A percentile compares a stretch with the other conserved stretches of the same genome.
Conservation (phyloP, 441 rosid species). For the Kokia cookei region DNA sequence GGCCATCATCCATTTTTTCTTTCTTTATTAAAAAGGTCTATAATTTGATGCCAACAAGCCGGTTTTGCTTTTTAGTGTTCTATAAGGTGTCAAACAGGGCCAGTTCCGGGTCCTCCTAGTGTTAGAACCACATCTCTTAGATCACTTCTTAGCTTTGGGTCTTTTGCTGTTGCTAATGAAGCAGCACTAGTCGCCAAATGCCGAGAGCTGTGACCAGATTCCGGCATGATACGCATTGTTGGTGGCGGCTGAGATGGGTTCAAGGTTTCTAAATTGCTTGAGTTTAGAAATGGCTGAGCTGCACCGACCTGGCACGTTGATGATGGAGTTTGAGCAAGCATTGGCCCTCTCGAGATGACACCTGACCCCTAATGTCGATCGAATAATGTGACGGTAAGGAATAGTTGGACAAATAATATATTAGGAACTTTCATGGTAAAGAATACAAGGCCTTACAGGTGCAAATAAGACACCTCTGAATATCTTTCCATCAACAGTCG, state of each 20-base stretch:
- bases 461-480: constrained; percentile 69
- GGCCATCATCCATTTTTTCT: neutral
- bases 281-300: constrained; percentile 18
- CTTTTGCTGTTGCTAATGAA: constrained; percentile 18
- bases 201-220: constrained; percentile 17
- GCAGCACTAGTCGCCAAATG: constrained; percentile 10
- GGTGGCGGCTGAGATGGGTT: constrained; percentile 24
- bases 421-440: neutral
- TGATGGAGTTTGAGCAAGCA: constrained; percentile 21
- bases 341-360: constrained; percentile 20
- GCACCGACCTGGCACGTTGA: constrained; percentile 16
- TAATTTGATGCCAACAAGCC: neutral
- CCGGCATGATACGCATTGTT: constrained; percentile 3
- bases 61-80: neutral
- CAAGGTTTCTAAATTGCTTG: constrained; percentile 12
- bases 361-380: constrained; percentile 30
- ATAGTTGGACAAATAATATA: neutral
- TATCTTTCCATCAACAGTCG: constrained; percentile 54
- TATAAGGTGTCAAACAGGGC: constrained; percentile 11
- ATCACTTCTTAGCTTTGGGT: constrained; percentile 43
- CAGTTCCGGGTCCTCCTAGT: constrained; percentile 59
- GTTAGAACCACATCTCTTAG: constrained; percentile 64
- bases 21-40: neutral
- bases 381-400: neutral
- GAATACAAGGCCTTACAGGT: constrained; percentile 39